Conservation (phyloP, 2,329 filamentous ascomycete species). For the Aspergillus flavus region DNA sequence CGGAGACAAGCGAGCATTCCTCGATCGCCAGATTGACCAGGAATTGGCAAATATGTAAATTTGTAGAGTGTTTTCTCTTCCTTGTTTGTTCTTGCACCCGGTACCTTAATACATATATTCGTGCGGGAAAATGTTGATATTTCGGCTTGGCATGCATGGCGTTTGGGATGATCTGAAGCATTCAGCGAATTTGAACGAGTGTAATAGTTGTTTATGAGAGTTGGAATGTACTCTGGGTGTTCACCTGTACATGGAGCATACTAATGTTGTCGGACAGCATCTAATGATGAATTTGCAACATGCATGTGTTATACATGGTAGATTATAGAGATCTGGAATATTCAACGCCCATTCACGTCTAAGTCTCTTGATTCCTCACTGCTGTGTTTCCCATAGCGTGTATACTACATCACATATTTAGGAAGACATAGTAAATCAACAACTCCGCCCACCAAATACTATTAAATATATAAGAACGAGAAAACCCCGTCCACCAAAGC, state of each 20-base stretch:
- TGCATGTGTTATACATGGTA: background rate
- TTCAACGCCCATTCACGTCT: no score
- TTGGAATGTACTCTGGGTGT: background rate
- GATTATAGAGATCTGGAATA: background rate
- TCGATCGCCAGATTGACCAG: conserved; percentile 89
- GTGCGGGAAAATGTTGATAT: conserved; percentile 6
- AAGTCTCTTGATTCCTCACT: no score
- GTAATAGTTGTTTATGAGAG: conserved; percentile 9
- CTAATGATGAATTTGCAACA: background rate
- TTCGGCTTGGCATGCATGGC: conserved; percentile 17
- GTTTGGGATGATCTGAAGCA: conserved; percentile 17
- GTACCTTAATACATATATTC: conserved; percentile 10
- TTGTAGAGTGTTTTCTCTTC: background rate
- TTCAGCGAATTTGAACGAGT: conserved; percentile 11
- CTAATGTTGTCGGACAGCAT: background rate
- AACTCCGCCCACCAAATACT: background rate
- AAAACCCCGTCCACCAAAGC: no score
- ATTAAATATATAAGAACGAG: no score
- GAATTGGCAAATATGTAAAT: conserved; percentile 89
- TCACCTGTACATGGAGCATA: background rate
- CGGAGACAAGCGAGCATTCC: conserved; percentile 83
- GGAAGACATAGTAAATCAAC: background rate
- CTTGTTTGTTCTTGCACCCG: background rate
- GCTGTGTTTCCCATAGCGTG: no score
- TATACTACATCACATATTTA: background rate